These are phyloP conservation scores for Fusarium cicatricum DNA, from an alignment of 2,329 filamentous ascomycete species.

Conservation along the genomic window DNA sequence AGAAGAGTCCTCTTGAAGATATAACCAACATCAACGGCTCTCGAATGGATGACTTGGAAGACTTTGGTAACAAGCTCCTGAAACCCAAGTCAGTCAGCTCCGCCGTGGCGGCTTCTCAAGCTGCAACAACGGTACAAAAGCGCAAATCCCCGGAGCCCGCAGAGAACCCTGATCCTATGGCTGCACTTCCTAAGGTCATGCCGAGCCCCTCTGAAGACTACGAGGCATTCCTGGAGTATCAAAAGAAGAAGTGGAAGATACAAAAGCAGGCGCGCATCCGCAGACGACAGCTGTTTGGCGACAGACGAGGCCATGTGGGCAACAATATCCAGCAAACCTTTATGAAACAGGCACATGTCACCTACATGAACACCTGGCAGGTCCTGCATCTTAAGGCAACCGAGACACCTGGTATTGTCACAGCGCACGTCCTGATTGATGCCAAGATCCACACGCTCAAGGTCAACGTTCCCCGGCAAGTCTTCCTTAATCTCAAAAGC, in stretches of 20 bases:
- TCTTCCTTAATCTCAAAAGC: conserved; percentile 92
- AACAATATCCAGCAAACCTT: conserved; percentile 75
- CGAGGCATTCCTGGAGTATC: conserved; percentile 85
- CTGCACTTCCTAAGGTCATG: conserved; percentile 82
- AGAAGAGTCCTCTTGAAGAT: conserved; percentile 75
- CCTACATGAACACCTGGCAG: conserved; percentile 95
- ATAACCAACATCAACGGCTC: conserved; percentile 70
- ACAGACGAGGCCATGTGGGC: conserved; percentile 65
- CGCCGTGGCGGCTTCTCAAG: conserved; percentile 64
- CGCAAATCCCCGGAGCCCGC: conserved; percentile 76
- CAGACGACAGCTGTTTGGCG: conserved; percentile 90
- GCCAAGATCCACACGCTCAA: conserved; percentile 89
- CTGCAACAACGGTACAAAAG: conserved; percentile 64
- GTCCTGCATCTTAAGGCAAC: conserved; percentile 86
- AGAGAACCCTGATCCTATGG: conserved; percentile 78
- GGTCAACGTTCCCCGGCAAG: conserved; percentile 84
- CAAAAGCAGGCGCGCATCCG: conserved; percentile 90
- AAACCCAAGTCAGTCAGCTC: conserved; percentile 69
- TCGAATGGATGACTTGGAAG: conserved; percentile 76
- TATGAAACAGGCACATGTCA: conserved; percentile 88
- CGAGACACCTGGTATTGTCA: conserved; percentile 85
- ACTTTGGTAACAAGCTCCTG: conserved; percentile 75
- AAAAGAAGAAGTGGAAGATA: conserved; percentile 99
- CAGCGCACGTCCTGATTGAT: conserved; percentile 91
- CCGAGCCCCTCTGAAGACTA: conserved; percentile 89